phyloP scores from a whole-genome alignment of 1,284 basidiomycete genomes.

The Sporisorium graminicola region DNA sequence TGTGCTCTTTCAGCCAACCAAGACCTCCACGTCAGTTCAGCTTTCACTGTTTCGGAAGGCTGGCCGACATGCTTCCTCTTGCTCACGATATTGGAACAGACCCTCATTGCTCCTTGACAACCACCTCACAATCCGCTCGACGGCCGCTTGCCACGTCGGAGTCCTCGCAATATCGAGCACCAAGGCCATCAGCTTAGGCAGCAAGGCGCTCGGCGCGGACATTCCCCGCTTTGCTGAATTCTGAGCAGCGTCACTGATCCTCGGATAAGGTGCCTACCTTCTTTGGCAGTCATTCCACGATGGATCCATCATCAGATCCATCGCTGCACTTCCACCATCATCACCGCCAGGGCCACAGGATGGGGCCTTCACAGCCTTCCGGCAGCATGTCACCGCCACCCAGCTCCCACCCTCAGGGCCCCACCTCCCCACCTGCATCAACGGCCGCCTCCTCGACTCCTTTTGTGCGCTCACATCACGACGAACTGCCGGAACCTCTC shows the following conservation, averaged over 20 bases:
- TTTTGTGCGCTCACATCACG: constrained; percentile 32
- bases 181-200: background rate
- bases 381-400: constrained; percentile 27
- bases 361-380: constrained; percentile 12
- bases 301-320: constrained; percentile 30
- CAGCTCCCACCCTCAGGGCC: constrained; percentile 19
- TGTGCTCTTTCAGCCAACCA: background rate
- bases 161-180: background rate
- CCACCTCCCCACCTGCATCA: constrained; percentile 30
- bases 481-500: constrained; percentile 9
- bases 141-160: background rate
- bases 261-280: no score
- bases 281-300: background rate
- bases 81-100: background rate
- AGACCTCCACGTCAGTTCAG: constrained; percentile 34
- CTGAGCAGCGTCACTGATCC: background rate
- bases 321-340: constrained; percentile 23
- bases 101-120: background rate
- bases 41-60: constrained; percentile 13
- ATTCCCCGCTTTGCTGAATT: background rate
- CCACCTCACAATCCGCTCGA: background rate
- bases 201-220: background rate
- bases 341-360: constrained; percentile 20
- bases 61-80: background rate
- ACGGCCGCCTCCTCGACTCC: constrained; percentile 31